Evolutionary conservation across 2,329 filamentous ascomycete species (phyloP), one percentile per base, ranked within the genome.

Genomic region (Daldinia sp.): DNA sequence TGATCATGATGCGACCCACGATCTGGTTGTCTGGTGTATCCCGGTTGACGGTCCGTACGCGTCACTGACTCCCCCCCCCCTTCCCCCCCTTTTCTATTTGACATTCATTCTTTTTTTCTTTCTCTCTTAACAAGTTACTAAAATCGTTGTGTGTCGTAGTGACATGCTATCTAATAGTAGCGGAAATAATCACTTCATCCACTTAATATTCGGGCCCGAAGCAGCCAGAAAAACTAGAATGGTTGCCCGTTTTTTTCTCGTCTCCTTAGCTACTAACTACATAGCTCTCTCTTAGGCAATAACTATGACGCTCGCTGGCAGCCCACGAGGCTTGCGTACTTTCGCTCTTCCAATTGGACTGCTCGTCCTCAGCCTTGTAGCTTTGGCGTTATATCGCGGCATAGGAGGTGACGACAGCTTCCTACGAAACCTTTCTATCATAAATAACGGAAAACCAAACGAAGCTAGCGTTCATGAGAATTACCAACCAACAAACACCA

Each of bases 351-450:
- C 70, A 2, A 42, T 70, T 30, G 66, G 70, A 18, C 67, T 74
- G 18, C 9, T 75, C 12, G 44, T 67, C 53, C 48, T 75, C 28
- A 65, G 72, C 13, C 65, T 75, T 23, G 64, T 68, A 30, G 20
- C 73, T n/a, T 28, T 70, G 2, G 65, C 66, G 13, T 41, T 74
- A 23, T 75, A 72, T 42, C 70, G 63, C 28, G 67, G 60, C 15
- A 55, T 69, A 33, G 70, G 58, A 20, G 70, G 61, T 26, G 65
- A 67, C 37, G 66, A 65, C 20, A 41, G 69, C 48, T 70, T 76
- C 44, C 53, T 75, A 35, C 70, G 69, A 56, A 69, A 60, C 18
- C 68, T 76, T 28, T 60, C 72, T 53, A 72, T 68, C 35, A 71
- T 74, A 13, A 70, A 74, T 18, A 60, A 63, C 58, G 68, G 64